Conservation (phyloP, 2,329 filamentous ascomycete species). For the Aspergillus luchuensis region DNA sequence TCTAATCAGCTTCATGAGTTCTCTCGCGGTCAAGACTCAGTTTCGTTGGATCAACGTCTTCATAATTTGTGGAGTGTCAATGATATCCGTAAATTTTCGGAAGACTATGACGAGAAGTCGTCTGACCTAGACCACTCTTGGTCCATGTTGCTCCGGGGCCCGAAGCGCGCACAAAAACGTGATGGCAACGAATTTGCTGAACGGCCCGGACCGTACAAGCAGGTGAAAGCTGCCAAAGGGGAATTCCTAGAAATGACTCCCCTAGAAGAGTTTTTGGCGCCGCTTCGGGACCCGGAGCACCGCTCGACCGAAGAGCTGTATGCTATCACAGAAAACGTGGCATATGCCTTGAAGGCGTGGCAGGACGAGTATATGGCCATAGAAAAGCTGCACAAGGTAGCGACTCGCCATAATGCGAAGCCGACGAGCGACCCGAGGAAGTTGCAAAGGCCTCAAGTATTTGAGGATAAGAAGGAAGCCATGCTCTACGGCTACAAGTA, state of each 20-base stretch:
- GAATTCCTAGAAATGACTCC: conserved; percentile 41
- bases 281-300: conserved; percentile 39
- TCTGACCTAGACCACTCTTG: conserved; percentile 35
- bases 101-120: conserved; percentile 36
- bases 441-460: conserved; percentile 52
- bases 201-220: conserved; percentile 40
- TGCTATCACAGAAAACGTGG: conserved; percentile 56
- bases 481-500: conserved; percentile 62
- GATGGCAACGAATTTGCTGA: conserved; percentile 26
- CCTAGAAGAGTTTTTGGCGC: conserved; percentile 39
- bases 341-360: conserved; percentile 54
- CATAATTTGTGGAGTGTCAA: conserved; percentile 42
- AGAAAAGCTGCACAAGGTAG: conserved; percentile 51
- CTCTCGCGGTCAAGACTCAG: conserved; percentile 25
- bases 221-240: conserved; percentile 31
- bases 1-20: conserved; percentile 27
- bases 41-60: conserved; percentile 35
- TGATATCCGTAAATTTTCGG: conserved; percentile 36
- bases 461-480: conserved; percentile 63
- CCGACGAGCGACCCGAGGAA: conserved; percentile 54
- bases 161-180: conserved; percentile 33
- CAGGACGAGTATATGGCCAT: conserved; percentile 61
- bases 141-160: conserved; percentile 36
- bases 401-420: conserved; percentile 53
- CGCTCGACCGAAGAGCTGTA: conserved; percentile 58